phyloP scores from a whole-genome alignment of 495 filamentous ascomycete genomes.

The Penicillium flavigenum region DNA sequence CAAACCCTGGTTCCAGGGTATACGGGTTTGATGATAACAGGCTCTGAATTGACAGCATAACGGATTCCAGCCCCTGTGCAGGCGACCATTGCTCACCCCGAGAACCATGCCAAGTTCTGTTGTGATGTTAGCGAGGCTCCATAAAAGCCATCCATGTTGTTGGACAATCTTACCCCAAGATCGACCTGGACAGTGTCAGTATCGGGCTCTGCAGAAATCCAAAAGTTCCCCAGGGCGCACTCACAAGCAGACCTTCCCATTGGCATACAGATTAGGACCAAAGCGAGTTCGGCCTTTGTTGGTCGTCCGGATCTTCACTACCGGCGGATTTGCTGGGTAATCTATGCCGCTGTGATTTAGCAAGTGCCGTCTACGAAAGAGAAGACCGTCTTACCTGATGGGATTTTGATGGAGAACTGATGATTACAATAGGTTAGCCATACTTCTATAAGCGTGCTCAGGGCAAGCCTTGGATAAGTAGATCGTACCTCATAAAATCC shows the following conservation, averaged over 20 bases:
- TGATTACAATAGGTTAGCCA: background rate
- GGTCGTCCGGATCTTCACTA: constrained; percentile 75
- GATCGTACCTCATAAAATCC: constrained; percentile 85
- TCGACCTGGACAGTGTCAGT: constrained; percentile 59
- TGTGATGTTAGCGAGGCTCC: background rate
- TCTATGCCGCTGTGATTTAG: constrained; percentile 48
- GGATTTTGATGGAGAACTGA: constrained; percentile 42
- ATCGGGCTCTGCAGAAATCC: constrained; percentile 16
- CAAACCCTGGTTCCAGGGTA: constrained; percentile 93
- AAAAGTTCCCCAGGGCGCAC: constrained; percentile 9
- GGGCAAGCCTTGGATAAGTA: background rate
- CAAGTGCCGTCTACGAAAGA: background rate
- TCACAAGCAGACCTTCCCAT: constrained; percentile 89
- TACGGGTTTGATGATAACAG: constrained; percentile 93
- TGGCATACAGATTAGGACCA: constrained; percentile 95
- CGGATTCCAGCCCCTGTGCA: constrained; percentile 91
- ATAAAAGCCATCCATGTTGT: background rate
- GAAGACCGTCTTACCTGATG: constrained; percentile 23
- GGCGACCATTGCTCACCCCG: constrained; percentile 92
- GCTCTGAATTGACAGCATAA: constrained; percentile 93
- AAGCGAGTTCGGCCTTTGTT: constrained; percentile 85
- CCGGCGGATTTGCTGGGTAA: constrained; percentile 81
- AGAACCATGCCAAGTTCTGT: constrained; percentile 89
- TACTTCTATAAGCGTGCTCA: background rate
- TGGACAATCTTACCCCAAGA: constrained; percentile 66